Percentiles rank a stretch among this genome's conserved stretches.
Conservation (phyloP, 1,284 basidiomycete genomes). For the Blastosporella zonata region DNA sequence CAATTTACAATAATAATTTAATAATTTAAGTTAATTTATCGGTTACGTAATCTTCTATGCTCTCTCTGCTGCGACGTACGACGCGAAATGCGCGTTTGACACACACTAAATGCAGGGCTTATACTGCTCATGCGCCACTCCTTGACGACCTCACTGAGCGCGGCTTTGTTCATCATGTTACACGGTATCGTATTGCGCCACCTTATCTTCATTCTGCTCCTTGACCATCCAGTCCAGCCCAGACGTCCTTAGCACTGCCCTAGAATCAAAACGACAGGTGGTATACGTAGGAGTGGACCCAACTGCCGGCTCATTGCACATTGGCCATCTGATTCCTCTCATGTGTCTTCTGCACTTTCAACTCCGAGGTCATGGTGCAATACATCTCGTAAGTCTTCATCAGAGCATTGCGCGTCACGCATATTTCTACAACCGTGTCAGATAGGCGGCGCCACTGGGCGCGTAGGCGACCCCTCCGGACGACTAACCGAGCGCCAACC, state of each 20-base stretch:
- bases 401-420: neutral
- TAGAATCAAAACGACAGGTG: slow-evolving; percentile 41
- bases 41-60: slow-evolving; percentile 18
- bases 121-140: slow-evolving; percentile 22
- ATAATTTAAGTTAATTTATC: no score
- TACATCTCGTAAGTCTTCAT: slow-evolving; percentile 68
- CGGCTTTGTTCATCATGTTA: slow-evolving; percentile 48
- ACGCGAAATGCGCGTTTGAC: slow-evolving; percentile 2
- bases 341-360: slow-evolving; percentile 88
- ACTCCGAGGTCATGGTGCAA: slow-evolving; percentile 73
- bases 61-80: slow-evolving; percentile 10
- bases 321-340: slow-evolving; percentile 91
- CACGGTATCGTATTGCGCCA: slow-evolving; percentile 31
- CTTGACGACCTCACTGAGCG: slow-evolving; percentile 40
- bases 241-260: slow-evolving; percentile 35
- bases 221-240: slow-evolving; percentile 25
- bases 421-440: slow-evolving; percentile 30
- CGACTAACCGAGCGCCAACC: slow-evolving; percentile 80
- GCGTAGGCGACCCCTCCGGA: slow-evolving; percentile 97
- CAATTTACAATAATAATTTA: neutral
- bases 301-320: slow-evolving; percentile 85
- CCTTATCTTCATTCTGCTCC: neutral
- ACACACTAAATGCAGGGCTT: slow-evolving; percentile 14
- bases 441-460: slow-evolving; percentile 95
- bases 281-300: slow-evolving; percentile 94